A percentile compares a stretch with the other conserved stretches of the same genome.
Evolutionary conservation across 2,329 filamentous ascomycete species (phyloP).

Genomic region (Biscogniauxia marginata): DNA sequence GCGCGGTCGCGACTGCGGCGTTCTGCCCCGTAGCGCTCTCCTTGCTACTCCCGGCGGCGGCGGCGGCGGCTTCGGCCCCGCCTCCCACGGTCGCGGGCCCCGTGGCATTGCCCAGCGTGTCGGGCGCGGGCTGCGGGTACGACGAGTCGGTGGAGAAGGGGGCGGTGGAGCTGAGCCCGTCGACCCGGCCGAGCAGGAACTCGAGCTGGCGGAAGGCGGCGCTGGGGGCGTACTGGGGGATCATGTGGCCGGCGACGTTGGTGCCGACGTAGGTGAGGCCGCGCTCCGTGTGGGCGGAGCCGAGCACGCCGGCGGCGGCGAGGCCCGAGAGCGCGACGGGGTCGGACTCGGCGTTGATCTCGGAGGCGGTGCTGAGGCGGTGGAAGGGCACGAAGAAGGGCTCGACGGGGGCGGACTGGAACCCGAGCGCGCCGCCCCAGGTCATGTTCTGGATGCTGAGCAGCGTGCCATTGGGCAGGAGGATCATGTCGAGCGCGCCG

Average conservation of each 20-base stretch:
- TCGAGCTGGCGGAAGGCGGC: slow-evolving; percentile 72
- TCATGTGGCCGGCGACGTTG: slow-evolving; percentile 65
- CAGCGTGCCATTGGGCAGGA: slow-evolving; percentile 67
- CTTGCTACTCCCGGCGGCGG: no score
- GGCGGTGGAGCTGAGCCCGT: slow-evolving; percentile 31
- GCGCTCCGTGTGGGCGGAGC: slow-evolving; percentile 69
- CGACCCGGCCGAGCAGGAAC: slow-evolving; percentile 69
- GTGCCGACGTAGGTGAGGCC: slow-evolving; percentile 71
- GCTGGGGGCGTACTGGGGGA: slow-evolving; percentile 65
- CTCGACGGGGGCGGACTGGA: slow-evolving; percentile 57
- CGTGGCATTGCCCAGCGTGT: slow-evolving; percentile 29
- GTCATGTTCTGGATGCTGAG: slow-evolving; percentile 79
- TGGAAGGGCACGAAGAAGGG: slow-evolving; percentile 71
- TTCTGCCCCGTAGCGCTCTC: no score
- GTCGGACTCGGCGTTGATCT: slow-evolving; percentile 25
- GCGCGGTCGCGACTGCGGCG: no score
- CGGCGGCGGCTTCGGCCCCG: no score
- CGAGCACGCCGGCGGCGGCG: slow-evolving; percentile 65
- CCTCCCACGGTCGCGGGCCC: slow-evolving; percentile 18
- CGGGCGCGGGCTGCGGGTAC: slow-evolving; percentile 25
- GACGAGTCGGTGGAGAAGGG: slow-evolving; percentile 27
- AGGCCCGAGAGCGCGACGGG: slow-evolving; percentile 36
- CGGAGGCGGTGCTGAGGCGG: slow-evolving; percentile 32
- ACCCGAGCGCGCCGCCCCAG: slow-evolving; percentile 70
- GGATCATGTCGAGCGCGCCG: slow-evolving; percentile 66